Evolutionary conservation across 805 yeast genomes (phyloP).

Genomic region (Starmerella riodocensis): DNA sequence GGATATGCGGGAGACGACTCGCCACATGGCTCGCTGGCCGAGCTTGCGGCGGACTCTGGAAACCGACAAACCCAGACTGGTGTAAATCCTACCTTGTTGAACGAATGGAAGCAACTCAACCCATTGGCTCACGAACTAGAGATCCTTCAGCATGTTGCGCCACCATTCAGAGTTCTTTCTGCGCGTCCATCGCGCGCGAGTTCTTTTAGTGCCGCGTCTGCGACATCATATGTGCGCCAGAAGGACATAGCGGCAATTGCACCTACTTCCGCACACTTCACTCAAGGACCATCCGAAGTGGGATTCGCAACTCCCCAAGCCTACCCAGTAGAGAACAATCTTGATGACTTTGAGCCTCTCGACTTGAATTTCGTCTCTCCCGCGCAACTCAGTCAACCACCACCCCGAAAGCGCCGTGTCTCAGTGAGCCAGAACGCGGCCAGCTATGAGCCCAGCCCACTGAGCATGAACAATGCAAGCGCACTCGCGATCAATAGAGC

Average conservation of each 20-base stretch:
- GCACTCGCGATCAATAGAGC: too few species aligned
- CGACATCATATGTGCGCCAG: conserved; percentile 44
- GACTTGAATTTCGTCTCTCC: conserved; percentile 12
- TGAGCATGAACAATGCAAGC: background rate
- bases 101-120: conserved; percentile 15
- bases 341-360: conserved; percentile 10
- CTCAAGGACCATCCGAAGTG: conserved; percentile 47
- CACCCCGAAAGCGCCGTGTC: conserved; percentile 11
- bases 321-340: conserved; percentile 24
- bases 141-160: conserved; percentile 8
- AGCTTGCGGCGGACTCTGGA: background rate
- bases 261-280: conserved; percentile 14
- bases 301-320: conserved; percentile 72
- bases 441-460: background rate
- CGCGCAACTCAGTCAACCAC: conserved; percentile 9
- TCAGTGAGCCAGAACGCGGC: conserved; percentile 1
- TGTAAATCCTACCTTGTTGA: background rate
- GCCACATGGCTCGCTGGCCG: background rate
- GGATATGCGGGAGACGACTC: background rate
- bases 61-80: background rate
- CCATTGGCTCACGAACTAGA: conserved; percentile 20
- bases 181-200: conserved; percentile 18
- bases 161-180: conserved; percentile 10
- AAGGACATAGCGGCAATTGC: conserved; percentile 29
- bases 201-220: conserved; percentile 54